Evolutionary conservation across 129 eudicot species (phyloP), one percentile per base, ranked within the genome.

Genomic region (Erigeron canadensis): DNA sequence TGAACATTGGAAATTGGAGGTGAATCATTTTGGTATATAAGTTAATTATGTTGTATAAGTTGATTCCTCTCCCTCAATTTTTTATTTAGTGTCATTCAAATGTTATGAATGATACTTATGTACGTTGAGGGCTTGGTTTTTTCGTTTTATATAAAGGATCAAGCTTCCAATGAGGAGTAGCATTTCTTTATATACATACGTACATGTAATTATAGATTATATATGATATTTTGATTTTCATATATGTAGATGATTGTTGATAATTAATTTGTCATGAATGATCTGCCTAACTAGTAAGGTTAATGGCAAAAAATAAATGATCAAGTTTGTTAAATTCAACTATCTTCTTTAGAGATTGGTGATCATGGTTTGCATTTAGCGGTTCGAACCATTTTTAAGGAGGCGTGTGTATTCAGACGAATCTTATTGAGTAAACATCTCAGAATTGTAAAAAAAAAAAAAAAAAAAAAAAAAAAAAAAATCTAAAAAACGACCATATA

Each of bases 111-210:
- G 54, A 41, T 39, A 22, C 15, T 13, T 58, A 40, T 70, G 50
- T 59, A 15, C 71, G 12, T 65, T 34, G 60, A 51, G 75, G 56
- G 81, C 69, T 70, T 80, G 85, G 69, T 77, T 66, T 84, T 74
- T 78, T 81, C 72, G 48, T 78, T 84, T 81, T 80, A 76, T 76
- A 81, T 80, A 74, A 84, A 80, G 72, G 88, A 73, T 79, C 68
- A 47, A 82, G 86, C 82, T 81, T 74, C 80, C 0, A 23, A 57
- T 58, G 80, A 69, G 67, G 80, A 67, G 74, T 67, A 10, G 4
- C 16, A n/a, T 54, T 70, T 46, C 62, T 65, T 22, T 63, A 50
- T 71, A 65, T 10, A 6, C 15, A 15, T 6, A 6, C 15, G 7
- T 6, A 13, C 42, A 61, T 37, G 11, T 59, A 48, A 42, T 28